These are phyloP conservation scores for Paramecium bursaria DNA, from an alignment of 73 alveolate genomes.

Conservation along the genomic window DNA sequence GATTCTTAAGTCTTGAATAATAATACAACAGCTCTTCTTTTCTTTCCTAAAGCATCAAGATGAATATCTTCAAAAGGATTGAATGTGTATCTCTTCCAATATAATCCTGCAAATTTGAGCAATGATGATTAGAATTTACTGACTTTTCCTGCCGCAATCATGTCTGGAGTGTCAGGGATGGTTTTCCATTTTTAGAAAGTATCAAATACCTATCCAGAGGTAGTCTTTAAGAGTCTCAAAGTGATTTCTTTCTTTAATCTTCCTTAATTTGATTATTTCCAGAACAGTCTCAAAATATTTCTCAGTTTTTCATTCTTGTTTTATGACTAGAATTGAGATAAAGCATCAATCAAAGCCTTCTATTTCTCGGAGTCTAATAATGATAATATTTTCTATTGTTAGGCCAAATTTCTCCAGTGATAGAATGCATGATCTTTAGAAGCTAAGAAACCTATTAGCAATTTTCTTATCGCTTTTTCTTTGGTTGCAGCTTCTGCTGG, in stretches of 20 bases:
- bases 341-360: neutral
- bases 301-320: conserved; percentile 2
- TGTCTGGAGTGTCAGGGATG: neutral
- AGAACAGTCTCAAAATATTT: conserved; percentile 11
- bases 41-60: conserved; percentile 31
- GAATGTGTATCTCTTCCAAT: neutral
- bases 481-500: no score
- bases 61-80: conserved; percentile 47
- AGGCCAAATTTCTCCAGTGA: conserved; percentile 15
- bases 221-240: neutral
- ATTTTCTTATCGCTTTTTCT: no score
- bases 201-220: neutral
- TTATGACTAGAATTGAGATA: neutral
- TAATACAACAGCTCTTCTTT: conserved; percentile 17
- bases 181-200: conserved; percentile 25
- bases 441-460: conserved; percentile 1
- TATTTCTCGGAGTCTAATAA: neutral
- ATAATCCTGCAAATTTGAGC: neutral
- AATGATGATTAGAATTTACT: neutral
- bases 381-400: neutral
- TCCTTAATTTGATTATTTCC: neutral
- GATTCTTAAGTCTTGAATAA: conserved; percentile 51
- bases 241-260: neutral
- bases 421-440: conserved; percentile 5
- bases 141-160: neutral